Base-by-base conservation (phyloP, 257 asterid species). In the Scutellaria baicalensis region DNA sequence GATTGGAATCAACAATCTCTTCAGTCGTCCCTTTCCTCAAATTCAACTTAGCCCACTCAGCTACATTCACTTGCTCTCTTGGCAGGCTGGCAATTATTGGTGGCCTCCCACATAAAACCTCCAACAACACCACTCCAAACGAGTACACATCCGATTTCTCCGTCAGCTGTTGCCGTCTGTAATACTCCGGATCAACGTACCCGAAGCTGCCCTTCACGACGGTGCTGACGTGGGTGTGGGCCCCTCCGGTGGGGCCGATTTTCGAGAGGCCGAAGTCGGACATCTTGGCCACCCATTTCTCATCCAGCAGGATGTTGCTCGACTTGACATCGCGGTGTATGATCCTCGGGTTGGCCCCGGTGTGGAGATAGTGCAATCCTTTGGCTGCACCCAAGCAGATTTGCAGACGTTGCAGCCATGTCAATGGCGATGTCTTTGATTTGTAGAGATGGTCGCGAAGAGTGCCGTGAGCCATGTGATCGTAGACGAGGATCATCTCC, bases 281-380 rank as follows among this genome's bases (percentile, higher is more conserved):
- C 20, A 89, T 77, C 73, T 89, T 89, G 0, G 96, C 92, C 17
- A 84, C 85, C 78, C 78, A 81, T 54, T 85, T 85, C 57, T 87
- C 88, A 14, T 89, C 88, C 71, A 89, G 54, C 3, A 89, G 62
- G 49, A 89, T 87, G 70, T 86, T 89, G 9, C 91, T 85, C 5
- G 96, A 84, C 77, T 89, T 86, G 38, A 89, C 85, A 57, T 89
- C 96, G 6, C 96, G 83, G 65, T 86, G 96, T 58, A 89, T 89
- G 45, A 89, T 79, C 33, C 64, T 33, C 54, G 75, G 73, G 12
- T 79, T 80, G 0, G 80, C 69, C n/a, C 90, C 82, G 3, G 83
- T 55, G 77, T 89, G 96, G 16, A 89, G 96, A 59, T 86, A 89
- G 13, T 77, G 71, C 43, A 89, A 42, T 6, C 92, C 96, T 39